Percentiles rank a stretch among this genome's conserved stretches.
Conservation (phyloP, 306 rosid genomes). For the Casuarina equisetifolia region DNA sequence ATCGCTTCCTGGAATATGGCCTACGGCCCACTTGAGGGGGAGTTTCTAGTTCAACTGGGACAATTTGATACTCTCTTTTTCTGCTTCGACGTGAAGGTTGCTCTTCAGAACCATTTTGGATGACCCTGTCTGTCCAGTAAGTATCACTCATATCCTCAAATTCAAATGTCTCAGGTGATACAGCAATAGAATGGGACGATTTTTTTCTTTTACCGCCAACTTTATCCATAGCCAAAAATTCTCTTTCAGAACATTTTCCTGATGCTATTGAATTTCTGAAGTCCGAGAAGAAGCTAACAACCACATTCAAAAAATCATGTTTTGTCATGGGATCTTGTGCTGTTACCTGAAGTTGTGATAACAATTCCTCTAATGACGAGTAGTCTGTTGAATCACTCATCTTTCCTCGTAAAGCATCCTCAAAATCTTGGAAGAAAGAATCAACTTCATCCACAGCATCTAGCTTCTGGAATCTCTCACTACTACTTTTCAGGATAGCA, state of each 20-base stretch:
- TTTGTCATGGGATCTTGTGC: conserved; percentile 71
- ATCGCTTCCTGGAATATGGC: conserved; percentile 65
- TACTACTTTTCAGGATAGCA: conserved; percentile 45
- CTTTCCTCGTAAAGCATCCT: conserved; percentile 49
- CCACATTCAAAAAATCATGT: conserved; percentile 35
- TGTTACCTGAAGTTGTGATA: conserved; percentile 59
- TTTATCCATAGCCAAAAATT: conserved; percentile 37
- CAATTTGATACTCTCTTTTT: conserved; percentile 53
- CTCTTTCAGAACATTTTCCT: conserved; percentile 44
- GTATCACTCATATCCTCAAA: conserved; percentile 95
- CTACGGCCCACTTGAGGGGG: conserved; percentile 63
- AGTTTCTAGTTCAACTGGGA: conserved; percentile 51
- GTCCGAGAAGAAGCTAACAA: conserved; percentile 80
- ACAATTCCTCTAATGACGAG: conserved; percentile 66
- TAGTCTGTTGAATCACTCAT: conserved; percentile 44
- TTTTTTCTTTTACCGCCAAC: conserved; percentile 63
- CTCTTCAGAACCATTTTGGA: conserved; percentile 83
- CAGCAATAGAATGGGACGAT: conserved; percentile 28
- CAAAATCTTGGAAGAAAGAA: conserved; percentile 37
- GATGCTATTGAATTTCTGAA: conserved; percentile 62
- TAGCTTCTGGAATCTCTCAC: conserved; percentile 54
- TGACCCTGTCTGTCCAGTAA: conserved; percentile 93
- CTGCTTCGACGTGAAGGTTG: conserved; percentile 51
- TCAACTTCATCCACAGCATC: conserved; percentile 51
- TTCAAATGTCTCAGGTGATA: conserved; percentile 74